These are phyloP conservation scores for Licmophora abbreviata DNA, from an alignment of 108 stramenopile species.

Conservation along the genomic window DNA sequence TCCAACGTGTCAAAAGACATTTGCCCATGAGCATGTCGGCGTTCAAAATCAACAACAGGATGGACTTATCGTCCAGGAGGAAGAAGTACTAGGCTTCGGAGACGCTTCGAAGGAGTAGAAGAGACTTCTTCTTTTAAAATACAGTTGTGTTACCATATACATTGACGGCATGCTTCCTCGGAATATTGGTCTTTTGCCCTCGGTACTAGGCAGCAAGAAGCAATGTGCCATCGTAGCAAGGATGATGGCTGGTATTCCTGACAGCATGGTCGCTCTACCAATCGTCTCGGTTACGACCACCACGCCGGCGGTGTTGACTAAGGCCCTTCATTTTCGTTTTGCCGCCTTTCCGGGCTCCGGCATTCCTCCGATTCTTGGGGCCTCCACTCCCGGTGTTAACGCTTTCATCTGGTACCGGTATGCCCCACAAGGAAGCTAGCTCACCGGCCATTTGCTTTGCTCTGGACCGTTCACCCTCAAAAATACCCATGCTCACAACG, in stretches of 20 bases:
- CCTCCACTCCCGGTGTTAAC: neutral
- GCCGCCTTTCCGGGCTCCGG: neutral
- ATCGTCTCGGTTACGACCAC: neutral
- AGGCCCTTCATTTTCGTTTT: neutral
- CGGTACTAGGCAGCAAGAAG: no score
- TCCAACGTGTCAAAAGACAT: slow-evolving; percentile 54
- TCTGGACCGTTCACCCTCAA: slow-evolving; percentile 22
- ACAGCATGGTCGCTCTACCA: no score
- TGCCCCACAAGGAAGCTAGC: slow-evolving; percentile 22
- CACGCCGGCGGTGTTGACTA: neutral
- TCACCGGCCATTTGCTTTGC: slow-evolving; percentile 38
- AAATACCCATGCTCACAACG: slow-evolving; percentile 18
- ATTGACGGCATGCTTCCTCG: no score
- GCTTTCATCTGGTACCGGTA: slow-evolving; percentile 5
- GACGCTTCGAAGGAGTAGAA: neutral
- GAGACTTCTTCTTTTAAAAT: no score
- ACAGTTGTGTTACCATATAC: no score
- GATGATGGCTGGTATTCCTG: no score
- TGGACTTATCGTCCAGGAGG: slow-evolving; percentile 61
- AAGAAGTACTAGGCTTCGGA: slow-evolving; percentile 4
- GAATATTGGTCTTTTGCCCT: no score
- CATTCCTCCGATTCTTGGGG: neutral
- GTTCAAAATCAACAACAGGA: slow-evolving; percentile 50
- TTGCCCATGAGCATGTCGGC: slow-evolving; percentile 76
- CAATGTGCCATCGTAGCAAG: no score